Percentiles rank a stretch among this genome's conserved stretches.
phyloP scores from a whole-genome alignment of 306 rosid species.

The Parietaria judaica region DNA sequence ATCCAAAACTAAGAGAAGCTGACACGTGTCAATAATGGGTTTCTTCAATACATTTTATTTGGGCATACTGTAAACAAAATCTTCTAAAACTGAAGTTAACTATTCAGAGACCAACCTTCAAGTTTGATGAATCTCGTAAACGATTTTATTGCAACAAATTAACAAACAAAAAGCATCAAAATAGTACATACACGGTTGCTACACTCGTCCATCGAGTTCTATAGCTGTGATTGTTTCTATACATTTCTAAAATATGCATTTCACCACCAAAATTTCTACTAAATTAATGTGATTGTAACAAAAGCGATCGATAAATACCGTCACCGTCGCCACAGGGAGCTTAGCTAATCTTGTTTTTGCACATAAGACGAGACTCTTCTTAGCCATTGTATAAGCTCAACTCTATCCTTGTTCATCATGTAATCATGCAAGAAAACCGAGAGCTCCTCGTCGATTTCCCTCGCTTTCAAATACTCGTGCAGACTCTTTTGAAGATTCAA shows the following conservation, averaged over 20 bases:
- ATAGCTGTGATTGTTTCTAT: not conserved
- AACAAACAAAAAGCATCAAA: not conserved
- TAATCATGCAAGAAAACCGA: constrained; percentile 58
- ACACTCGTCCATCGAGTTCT: too few species aligned
- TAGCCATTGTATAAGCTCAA: constrained; percentile 67
- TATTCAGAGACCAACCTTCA: not conserved
- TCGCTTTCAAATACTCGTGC: constrained; percentile 41
- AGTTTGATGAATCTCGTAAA: not conserved
- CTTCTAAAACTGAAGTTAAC: too few species aligned
- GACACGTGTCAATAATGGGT: not conserved
- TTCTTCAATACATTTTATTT: too few species aligned
- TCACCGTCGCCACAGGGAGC: not conserved
- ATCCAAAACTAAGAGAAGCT: not conserved
- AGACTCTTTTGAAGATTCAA: constrained; percentile 36
- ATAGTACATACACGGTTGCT: not conserved
- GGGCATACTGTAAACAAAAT: too few species aligned
- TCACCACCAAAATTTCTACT: not conserved
- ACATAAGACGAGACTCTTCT: constrained; percentile 45
- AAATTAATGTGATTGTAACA: not conserved
- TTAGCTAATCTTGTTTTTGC: constrained; percentile 34
- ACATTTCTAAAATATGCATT: not conserved
- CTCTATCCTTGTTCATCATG: constrained; percentile 76
- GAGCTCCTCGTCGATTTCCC: constrained; percentile 64
- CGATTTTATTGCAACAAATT: not conserved
- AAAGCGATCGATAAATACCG: not conserved